Base-by-base conservation (phyloP, 805 yeast genomes). In the Saturnispora serradocipensis region DNA sequence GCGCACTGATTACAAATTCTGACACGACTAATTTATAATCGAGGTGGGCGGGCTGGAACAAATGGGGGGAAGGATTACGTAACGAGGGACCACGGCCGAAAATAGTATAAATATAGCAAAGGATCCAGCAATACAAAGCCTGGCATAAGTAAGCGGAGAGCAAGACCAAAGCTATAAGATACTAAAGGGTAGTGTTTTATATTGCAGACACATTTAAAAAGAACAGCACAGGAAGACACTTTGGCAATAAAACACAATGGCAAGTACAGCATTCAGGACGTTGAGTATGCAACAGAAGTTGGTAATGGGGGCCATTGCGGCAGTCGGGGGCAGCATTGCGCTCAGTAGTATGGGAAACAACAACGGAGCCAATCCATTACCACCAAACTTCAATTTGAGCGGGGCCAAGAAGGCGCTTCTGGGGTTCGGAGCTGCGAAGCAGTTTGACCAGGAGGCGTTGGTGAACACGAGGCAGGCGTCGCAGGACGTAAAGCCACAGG, bases 401-500 rank as follows among this genome's bases (percentile, higher is more conserved):
- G 45, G 48, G 32, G 40, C 16, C 16, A 46, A 43, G 11, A 40
- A 40, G 28, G 44, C 44, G 28, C 8, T 24, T 6, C 9, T 65
- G 50, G 63, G 65, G 34, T 57, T 56, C 16, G 69, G 70, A 20
- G 68, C 75, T 13, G 20, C 46, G 7, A 60, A 68, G 8, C 57
- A 70, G 27, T 73, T 74, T 11, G 64, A 70, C 6, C 22, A 28
- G 20, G 54, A 52, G 10, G 47, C 53, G 24, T 55, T 56, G 3
- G 42, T 57, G 4, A 64, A 67, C 30, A 59, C 68, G 3, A 66
- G 72, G 43, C 63, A 66, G 8, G 75, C 72, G 1, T 16, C 53
- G 3, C 43, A 57, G 22, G 46, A 63, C 47, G 50, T 70, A 61
- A 61, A 71, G 59, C 58, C 69, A 3, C 66, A 61, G 48, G 71